Conservation (phyloP, 371 early-diverging fungal genomes). For the Phascolomyces articulosus region DNA sequence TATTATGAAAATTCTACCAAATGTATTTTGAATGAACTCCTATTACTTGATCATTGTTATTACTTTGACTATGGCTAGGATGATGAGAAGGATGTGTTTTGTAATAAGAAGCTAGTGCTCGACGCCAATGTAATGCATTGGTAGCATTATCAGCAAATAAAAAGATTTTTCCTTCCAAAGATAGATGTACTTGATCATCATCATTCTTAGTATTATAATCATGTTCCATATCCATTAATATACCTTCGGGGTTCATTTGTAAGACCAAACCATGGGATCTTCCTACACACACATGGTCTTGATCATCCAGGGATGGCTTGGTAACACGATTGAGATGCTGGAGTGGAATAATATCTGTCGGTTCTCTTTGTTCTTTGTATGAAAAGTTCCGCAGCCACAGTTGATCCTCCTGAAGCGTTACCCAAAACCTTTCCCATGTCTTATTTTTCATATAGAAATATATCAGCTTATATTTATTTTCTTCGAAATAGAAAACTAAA, state of each 20-base stretch:
- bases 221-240: neutral
- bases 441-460: constrained; percentile 1
- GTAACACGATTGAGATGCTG: constrained; percentile 12
- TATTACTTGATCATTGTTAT: neutral
- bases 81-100: no score
- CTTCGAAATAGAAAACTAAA: no score
- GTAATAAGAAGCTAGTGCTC: constrained; percentile 10
- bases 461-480: no score
- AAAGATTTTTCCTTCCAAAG: constrained; percentile 21
- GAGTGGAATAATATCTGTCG: constrained; percentile 10
- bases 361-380: constrained; percentile 13
- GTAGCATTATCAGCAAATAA: constrained; percentile 20
- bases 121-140: constrained; percentile 19
- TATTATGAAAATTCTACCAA: no score
- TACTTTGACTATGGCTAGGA: neutral
- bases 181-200: constrained; percentile 13
- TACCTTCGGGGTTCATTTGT: constrained; percentile 9
- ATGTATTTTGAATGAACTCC: neutral
- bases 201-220: no score
- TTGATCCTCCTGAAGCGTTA: constrained; percentile 16
- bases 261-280: constrained; percentile 23
- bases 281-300: constrained; percentile 20
- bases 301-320: constrained; percentile 20
- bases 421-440: constrained; percentile 34
- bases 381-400: constrained; percentile 23